Evolutionary conservation across 768 basidiomycete species (phyloP).

Genomic region (Trametes villosa): DNA sequence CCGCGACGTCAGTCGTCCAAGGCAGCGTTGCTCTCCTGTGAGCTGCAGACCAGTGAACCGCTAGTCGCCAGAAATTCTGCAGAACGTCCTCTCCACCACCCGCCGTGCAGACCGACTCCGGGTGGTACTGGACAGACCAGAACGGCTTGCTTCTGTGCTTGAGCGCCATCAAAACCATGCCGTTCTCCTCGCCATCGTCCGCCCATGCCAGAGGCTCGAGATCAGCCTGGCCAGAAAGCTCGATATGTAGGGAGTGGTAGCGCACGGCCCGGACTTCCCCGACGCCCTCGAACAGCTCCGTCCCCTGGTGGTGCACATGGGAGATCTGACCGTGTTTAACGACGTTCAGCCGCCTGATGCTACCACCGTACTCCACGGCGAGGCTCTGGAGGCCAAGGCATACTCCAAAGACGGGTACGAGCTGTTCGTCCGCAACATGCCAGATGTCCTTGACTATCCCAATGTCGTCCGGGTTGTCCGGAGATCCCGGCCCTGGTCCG

Average conservation of each 20-base stretch:
- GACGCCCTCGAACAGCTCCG: constrained; percentile 64
- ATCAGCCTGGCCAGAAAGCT: constrained; percentile 48
- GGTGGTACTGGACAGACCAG: constrained; percentile 91
- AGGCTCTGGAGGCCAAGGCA: constrained; percentile 85
- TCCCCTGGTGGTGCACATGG: constrained; percentile 57
- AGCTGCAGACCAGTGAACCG: constrained; percentile 56
- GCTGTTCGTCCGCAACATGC: constrained; percentile 53
- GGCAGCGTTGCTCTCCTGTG: constrained; percentile 42
- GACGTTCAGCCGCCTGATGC: constrained; percentile 56
- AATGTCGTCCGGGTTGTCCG: constrained; percentile 60
- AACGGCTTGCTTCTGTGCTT: constrained; percentile 69
- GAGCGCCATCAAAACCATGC: constrained; percentile 73
- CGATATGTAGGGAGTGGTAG: constrained; percentile 79
- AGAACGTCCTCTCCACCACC: constrained; percentile 71
- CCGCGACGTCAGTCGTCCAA: constrained; percentile 45
- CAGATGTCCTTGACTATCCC: constrained; percentile 75
- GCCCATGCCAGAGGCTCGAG: constrained; percentile 76
- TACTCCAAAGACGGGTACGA: constrained; percentile 81
- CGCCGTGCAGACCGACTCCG: constrained; percentile 78
- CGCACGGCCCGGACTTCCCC: constrained; percentile 64
- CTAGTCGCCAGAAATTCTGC: constrained; percentile 74
- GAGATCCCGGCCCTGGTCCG: constrained; percentile 84
- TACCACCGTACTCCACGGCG: constrained; percentile 64
- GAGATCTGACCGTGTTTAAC: constrained; percentile 87
- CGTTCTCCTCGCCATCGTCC: constrained; percentile 68